Percentiles rank a stretch among this genome's conserved stretches.
Conservation (phyloP, 441 rosid genomes). For the Mallotus japonicus region DNA sequence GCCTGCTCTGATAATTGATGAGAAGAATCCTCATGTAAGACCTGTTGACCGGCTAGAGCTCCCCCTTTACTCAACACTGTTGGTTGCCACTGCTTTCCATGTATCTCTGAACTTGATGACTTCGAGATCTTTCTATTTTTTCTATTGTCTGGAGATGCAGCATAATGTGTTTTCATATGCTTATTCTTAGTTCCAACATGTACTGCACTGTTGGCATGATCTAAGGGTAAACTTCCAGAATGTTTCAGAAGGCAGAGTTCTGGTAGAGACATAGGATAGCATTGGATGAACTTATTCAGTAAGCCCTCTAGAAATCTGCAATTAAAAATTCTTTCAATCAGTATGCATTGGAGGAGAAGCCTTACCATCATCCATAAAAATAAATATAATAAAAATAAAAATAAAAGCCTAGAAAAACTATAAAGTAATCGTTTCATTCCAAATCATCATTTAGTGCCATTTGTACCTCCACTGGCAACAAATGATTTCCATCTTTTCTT, state of each 20-base stretch:
- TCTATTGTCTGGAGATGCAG: constrained; percentile 41
- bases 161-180: constrained; percentile 37
- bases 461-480: neutral
- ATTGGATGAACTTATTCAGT: constrained; percentile 51
- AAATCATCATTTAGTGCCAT: neutral
- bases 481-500: neutral
- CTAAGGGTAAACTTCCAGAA: constrained; percentile 39
- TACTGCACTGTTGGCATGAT: constrained; percentile 32
- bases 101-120: constrained; percentile 34
- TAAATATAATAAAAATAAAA: too few relatives aligned
- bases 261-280: constrained; percentile 62
- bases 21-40: constrained; percentile 41
- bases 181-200: constrained; percentile 41
- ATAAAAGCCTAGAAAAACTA: neutral
- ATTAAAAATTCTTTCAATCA: constrained; percentile 25
- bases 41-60: constrained; percentile 48
- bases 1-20: constrained; percentile 33
- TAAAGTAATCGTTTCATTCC: neutral
- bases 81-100: constrained; percentile 55
- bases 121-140: constrained; percentile 41
- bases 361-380: constrained; percentile 15
- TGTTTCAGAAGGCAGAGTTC: constrained; percentile 55
- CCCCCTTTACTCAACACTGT: constrained; percentile 58
- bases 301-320: constrained; percentile 80
- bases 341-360: constrained; percentile 12